Evolutionary conservation across 768 basidiomycete genomes (phyloP).

Genomic region (Rhizopogon sp.): DNA sequence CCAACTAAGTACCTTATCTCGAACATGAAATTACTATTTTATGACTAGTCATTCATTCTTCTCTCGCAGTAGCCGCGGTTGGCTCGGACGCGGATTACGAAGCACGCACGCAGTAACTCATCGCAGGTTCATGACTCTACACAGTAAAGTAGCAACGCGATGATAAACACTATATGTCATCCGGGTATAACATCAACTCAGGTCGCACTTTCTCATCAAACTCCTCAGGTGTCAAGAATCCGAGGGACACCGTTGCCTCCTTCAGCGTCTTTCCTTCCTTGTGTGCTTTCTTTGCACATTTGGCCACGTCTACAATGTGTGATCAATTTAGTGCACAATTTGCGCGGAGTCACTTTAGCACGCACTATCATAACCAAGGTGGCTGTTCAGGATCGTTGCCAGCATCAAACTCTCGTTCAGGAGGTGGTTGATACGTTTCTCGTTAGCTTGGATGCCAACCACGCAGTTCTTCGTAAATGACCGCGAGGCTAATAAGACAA

Average conservation of each 20-base stretch:
- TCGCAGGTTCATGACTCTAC: background rate
- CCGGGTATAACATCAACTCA: constrained; percentile 84
- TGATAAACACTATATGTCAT: constrained; percentile 30
- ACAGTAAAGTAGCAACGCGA: background rate
- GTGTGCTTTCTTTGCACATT: constrained; percentile 99
- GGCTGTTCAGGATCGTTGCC: constrained; percentile 94
- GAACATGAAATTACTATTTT: background rate
- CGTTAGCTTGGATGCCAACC: constrained; percentile 93
- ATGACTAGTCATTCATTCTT: background rate
- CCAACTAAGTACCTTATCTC: background rate
- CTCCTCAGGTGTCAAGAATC: constrained; percentile 82
- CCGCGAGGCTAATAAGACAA: constrained; percentile 53
- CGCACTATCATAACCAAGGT: constrained; percentile 96
- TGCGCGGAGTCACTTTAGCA: constrained; percentile 12
- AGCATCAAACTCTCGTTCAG: constrained; percentile 97
- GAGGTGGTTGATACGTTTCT: constrained; percentile 83
- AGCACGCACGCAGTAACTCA: background rate
- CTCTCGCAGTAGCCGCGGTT: background rate
- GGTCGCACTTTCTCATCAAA: constrained; percentile 94
- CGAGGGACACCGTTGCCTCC: constrained; percentile 86
- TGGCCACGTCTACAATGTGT: constrained; percentile 76
- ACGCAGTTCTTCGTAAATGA: constrained; percentile 98
- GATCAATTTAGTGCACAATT: background rate
- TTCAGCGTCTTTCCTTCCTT: constrained; percentile 96
- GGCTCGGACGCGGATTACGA: background rate